phyloP scores from a whole-genome alignment of 1,284 basidiomycete genomes.

The Mycosarcoma mackinlayi region DNA sequence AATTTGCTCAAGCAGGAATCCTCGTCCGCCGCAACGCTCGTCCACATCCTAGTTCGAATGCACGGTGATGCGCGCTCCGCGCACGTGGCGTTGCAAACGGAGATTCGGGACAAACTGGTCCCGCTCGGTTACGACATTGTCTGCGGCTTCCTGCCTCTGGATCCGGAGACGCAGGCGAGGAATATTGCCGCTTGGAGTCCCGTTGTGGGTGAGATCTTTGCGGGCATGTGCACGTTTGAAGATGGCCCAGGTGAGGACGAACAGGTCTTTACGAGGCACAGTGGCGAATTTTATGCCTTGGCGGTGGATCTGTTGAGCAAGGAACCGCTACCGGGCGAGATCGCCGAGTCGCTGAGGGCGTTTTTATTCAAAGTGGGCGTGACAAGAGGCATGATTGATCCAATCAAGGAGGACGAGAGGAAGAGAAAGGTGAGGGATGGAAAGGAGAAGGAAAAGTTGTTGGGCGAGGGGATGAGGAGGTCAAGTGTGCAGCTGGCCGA shows the following conservation, averaged over 20 bases:
- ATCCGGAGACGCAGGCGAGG: slow-evolving; percentile 89
- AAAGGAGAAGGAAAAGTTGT: slow-evolving; percentile 34
- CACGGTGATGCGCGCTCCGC: slow-evolving; percentile 89
- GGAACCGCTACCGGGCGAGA: slow-evolving; percentile 47
- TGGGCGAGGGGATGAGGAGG: slow-evolving; percentile 38
- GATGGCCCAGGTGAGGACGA: slow-evolving; percentile 71
- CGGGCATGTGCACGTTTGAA: slow-evolving; percentile 88
- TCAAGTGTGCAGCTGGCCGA: slow-evolving; percentile 9
- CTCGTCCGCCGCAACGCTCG: slow-evolving; percentile 91
- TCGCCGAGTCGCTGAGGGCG: slow-evolving; percentile 38
- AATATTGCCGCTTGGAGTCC: slow-evolving; percentile 98
- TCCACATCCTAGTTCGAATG: slow-evolving; percentile 91
- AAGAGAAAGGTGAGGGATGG: slow-evolving; percentile 29
- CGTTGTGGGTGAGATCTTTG: slow-evolving; percentile 90
- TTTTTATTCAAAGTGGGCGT: slow-evolving; percentile 59
- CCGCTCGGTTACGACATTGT: slow-evolving; percentile 94
- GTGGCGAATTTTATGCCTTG: slow-evolving; percentile 61
- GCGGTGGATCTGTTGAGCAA: slow-evolving; percentile 64
- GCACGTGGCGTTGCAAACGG: slow-evolving; percentile 81
- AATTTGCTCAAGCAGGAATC: slow-evolving; percentile 99
- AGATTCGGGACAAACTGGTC: slow-evolving; percentile 87
- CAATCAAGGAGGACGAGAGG: slow-evolving; percentile 30
- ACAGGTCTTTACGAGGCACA: slow-evolving; percentile 47
- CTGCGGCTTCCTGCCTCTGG: slow-evolving; percentile 88
- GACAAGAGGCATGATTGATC: slow-evolving; percentile 48